Evolutionary conservation across 1,139 yeast species (phyloP), one percentile per base, ranked within the genome.

Genomic region (Lodderomyces pseudojiufengensis): DNA sequence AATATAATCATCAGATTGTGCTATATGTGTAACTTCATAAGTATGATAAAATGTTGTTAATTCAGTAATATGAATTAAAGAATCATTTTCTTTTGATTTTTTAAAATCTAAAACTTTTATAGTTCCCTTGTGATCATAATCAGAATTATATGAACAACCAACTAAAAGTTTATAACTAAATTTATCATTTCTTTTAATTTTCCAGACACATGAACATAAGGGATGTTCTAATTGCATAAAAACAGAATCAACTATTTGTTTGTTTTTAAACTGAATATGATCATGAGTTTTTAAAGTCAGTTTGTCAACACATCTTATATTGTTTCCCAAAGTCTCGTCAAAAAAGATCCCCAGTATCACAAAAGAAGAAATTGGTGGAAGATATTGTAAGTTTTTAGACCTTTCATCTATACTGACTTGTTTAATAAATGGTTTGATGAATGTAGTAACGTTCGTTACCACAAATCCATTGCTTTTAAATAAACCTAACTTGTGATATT

Each of bases 391-490:
- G 37, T 59, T 61, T 35, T 63, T 64, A 0, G 76, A 71, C 3
- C 64, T 47, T 15, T 62, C 68, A 0, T 65, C 63, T 2, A 73
- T 46, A 13, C 55, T 56, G 0, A 70, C 41, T 41, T 63, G 73
- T 34, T 55, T 56, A 3, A 63, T 44, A 9, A 50, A 45, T n/a
- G 61, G 63, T 35, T 36, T 51, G 41, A 35, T 57, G 37, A 45
- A 63, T 0, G 60, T 48, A 27, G 43, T 55, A 1, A 75, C 41
- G 2, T 55, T 50, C 0, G 70, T 56, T 2, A 68, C 40, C 22
- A 66, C 59, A 13, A 78, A 52, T 0, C 81, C 82, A 43, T 76
- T 79, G 33, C 71, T 78, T 40, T 80, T 55, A 2, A 73, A 51
- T 8, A 71, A 52, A 2, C 67, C 68, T 34, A 69, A 47, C 9